Evolutionary conservation across 495 filamentous ascomycete genomes (phyloP).

Genomic region (Talaromyces liani): DNA sequence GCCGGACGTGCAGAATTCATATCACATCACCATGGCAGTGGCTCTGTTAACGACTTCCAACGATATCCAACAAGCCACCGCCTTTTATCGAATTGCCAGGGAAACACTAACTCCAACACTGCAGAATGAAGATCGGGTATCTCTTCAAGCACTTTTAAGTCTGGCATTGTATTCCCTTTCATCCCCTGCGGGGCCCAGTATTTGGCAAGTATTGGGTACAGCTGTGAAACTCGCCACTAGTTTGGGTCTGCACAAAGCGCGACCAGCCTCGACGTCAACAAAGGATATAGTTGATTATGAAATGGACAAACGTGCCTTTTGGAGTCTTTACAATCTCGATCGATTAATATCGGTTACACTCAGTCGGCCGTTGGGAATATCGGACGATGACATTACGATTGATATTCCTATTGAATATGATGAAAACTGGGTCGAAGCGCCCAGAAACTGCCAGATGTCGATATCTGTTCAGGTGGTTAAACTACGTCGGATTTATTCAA

Average conservation of each 20-base stretch:
- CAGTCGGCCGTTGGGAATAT: conserved; percentile 40
- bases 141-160: conserved; percentile 40
- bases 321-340: conserved; percentile 47
- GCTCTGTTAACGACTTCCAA: conserved; percentile 31
- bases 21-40: conserved; percentile 37
- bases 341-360: conserved; percentile 43
- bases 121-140: conserved; percentile 36
- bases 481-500: conserved; percentile 41
- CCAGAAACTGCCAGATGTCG: conserved; percentile 34
- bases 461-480: conserved; percentile 42
- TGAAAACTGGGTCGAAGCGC: conserved; percentile 35
- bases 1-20: conserved; percentile 30
- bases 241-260: conserved; percentile 40
- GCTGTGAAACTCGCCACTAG: conserved; percentile 41
- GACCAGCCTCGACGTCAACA: conserved; percentile 19
- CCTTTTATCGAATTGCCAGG: conserved; percentile 35
- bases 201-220: conserved; percentile 46
- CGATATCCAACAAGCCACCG: conserved; percentile 25
- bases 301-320: conserved; percentile 44
- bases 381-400: conserved; percentile 44
- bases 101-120: conserved; percentile 30
- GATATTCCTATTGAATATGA: conserved; percentile 36
- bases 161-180: conserved; percentile 45
- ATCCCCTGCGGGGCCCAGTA: conserved; percentile 40
- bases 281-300: conserved; percentile 29